phyloP scores from a whole-genome alignment of 441 rosid genomes.

The Erodium moschatum region DNA sequence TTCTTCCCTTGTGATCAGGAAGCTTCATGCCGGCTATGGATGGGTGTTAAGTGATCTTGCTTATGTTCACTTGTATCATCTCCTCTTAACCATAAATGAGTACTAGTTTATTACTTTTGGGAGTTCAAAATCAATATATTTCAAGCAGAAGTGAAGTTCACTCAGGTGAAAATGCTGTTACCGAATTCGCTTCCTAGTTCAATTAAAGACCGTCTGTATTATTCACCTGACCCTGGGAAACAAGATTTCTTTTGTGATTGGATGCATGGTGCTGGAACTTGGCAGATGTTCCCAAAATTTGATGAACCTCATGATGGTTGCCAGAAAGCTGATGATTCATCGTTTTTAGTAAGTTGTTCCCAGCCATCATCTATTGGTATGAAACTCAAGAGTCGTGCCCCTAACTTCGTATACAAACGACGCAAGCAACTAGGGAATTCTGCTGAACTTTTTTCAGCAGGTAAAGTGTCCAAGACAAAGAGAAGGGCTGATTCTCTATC shows the following conservation, averaged over 20 bases:
- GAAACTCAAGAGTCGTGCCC: constrained; percentile 29
- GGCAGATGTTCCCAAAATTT: constrained; percentile 45
- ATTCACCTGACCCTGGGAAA: constrained; percentile 27
- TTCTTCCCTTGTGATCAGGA: not conserved
- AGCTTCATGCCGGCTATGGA: not conserved
- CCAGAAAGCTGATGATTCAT: constrained; percentile 28
- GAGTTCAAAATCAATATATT: constrained; percentile 9
- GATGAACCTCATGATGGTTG: constrained; percentile 31
- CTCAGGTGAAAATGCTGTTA: constrained; percentile 39
- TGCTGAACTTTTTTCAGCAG: constrained; percentile 25
- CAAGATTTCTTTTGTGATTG: constrained; percentile 29
- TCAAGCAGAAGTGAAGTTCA: constrained; percentile 14
- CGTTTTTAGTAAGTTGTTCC: constrained; percentile 28
- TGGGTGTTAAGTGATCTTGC: not conserved
- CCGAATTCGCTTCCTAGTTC: constrained; percentile 33
- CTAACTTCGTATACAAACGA: constrained; percentile 49
- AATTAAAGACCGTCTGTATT: constrained; percentile 32
- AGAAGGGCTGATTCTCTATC: constrained; percentile 34
- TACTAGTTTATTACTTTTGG: constrained; percentile 8
- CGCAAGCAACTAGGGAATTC: constrained; percentile 34
- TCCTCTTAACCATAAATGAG: constrained; percentile 13
- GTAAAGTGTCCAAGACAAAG: constrained; percentile 22
- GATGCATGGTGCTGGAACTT: constrained; percentile 29
- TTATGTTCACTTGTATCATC: not conserved
- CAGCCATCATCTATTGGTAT: constrained; percentile 32